Evolutionary conservation across 306 rosid species (phyloP).

Genomic region (Datisca glomerata): DNA sequence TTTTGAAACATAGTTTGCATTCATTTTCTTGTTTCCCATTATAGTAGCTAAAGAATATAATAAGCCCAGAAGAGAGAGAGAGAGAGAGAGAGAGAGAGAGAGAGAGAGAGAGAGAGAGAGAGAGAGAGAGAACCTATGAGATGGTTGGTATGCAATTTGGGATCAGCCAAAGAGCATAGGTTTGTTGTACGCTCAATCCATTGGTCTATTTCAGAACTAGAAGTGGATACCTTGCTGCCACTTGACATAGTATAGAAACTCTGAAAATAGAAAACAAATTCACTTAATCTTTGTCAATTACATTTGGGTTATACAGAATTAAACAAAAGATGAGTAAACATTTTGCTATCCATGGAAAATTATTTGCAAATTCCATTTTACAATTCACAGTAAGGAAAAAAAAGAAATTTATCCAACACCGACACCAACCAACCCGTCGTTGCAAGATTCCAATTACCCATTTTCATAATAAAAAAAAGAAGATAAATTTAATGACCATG

Average conservation of each 20-base stretch:
- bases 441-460: no score
- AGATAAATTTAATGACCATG: no score
- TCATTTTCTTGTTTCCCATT: neutral
- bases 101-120: neutral
- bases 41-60: neutral
- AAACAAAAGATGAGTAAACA: no score
- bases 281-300: no score
- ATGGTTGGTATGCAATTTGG: conserved; percentile 10
- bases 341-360: neutral
- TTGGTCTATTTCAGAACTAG: conserved; percentile 32
- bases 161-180: conserved; percentile 21
- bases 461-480: neutral
- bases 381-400: no score
- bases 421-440: no score
- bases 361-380: no score
- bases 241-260: conserved; percentile 9
- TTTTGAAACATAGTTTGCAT: no score
- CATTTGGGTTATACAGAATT: no score
- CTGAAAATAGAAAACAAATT: conserved; percentile 7
- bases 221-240: conserved; percentile 7
- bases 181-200: conserved; percentile 38
- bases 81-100: neutral
- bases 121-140: conserved; percentile 21
- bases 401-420: no score
- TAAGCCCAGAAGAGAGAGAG: neutral